Base-by-base conservation (phyloP, 2,329 filamentous ascomycete species). In the Colletotrichum scovillei region DNA sequence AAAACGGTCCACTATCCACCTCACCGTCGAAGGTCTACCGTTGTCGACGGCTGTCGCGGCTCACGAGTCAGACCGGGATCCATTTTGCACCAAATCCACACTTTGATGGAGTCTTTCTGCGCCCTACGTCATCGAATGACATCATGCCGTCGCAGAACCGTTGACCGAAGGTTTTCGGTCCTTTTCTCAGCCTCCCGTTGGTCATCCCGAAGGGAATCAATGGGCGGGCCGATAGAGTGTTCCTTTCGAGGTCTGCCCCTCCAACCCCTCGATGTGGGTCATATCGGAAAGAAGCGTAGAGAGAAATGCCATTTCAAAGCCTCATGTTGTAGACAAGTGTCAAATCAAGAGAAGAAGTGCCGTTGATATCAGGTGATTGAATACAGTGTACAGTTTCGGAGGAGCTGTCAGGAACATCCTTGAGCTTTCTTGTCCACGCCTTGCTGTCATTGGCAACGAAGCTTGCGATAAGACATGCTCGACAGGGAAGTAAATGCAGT, bases 121-220 rank as follows among this genome's bases (percentile, higher is more conserved):
- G 19, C 52, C 7, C 35, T 65, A 65, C 63, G 63, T 65, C 63
- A 65, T 55, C 16, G 6, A 9, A 73, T 73, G 71, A 73, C 71
- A 73, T 73, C 67, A 73, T 73, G 30, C 49, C 71, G 60, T 68
- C 53, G 70, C 59, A 64, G 53, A 55, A 67, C 24, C 56, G 12
- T 62, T 38, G 55, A 22, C 22, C 14, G 9, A 62, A 64, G 56
- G 30, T 66, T 71, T 49, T 71, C 71, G 67, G 70, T 30, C 59
- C 32, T 42, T 53, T 49, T 49, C 24, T 19, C 2, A 59, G 59
- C 24, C 62, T 60, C 19, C 35, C 30, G 55, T 69, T 72, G 65
- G 69, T 14, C 5, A 12, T 49, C 35, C 22, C 14, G 24, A 2
- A 5, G 24, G 32, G 38, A 63, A 30, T 30, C 22, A 16, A 28